phyloP scores from a whole-genome alignment of 1,139 yeast genomes.

The Sugiyamaella paludigena region DNA sequence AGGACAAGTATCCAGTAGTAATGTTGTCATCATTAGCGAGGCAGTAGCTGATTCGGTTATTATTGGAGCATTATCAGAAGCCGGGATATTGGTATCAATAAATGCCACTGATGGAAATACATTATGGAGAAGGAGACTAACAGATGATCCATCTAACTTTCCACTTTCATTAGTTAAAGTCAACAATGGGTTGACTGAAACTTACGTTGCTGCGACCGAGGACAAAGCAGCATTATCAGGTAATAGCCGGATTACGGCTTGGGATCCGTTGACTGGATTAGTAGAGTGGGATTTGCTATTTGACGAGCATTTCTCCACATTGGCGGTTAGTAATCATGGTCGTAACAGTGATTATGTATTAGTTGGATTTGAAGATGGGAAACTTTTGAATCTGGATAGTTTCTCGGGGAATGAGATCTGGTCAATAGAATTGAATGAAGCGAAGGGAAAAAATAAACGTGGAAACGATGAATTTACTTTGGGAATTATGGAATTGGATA shows the following conservation, averaged over 20 bases:
- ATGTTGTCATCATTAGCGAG: slow-evolving; percentile 11
- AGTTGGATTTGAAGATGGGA: slow-evolving; percentile 2
- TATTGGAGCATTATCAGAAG: slow-evolving; percentile 20
- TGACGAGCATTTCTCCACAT: slow-evolving; percentile 1
- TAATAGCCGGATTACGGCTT: slow-evolving; percentile 1
- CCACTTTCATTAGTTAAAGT: slow-evolving; percentile 1
- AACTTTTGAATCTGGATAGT: not conserved
- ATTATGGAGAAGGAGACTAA: slow-evolving; percentile 26
- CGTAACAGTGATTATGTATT: not conserved
- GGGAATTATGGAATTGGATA: slow-evolving; percentile 3
- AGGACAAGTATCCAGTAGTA: slow-evolving; percentile 24
- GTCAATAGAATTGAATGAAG: slow-evolving; percentile 1
- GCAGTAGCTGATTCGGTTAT: slow-evolving; percentile 10
- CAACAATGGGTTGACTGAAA: slow-evolving; percentile 9
- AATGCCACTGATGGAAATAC: slow-evolving; percentile 26
- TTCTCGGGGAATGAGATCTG: slow-evolving; percentile 1
- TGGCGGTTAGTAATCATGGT: not conserved
- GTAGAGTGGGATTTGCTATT: slow-evolving; percentile 2
- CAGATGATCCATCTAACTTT: not conserved
- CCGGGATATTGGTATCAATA: slow-evolving; percentile 25
- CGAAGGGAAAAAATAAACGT: too few relatives aligned
- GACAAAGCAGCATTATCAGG: not conserved
- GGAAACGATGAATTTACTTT: slow-evolving; percentile 2
- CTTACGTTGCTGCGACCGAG: slow-evolving; percentile 5
- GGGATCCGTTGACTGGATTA: slow-evolving; percentile 6